Evolutionary conservation across 495 filamentous ascomycete genomes (phyloP), one percentile per base, ranked within the genome.

Genomic region (Neurospora intermedia): DNA sequence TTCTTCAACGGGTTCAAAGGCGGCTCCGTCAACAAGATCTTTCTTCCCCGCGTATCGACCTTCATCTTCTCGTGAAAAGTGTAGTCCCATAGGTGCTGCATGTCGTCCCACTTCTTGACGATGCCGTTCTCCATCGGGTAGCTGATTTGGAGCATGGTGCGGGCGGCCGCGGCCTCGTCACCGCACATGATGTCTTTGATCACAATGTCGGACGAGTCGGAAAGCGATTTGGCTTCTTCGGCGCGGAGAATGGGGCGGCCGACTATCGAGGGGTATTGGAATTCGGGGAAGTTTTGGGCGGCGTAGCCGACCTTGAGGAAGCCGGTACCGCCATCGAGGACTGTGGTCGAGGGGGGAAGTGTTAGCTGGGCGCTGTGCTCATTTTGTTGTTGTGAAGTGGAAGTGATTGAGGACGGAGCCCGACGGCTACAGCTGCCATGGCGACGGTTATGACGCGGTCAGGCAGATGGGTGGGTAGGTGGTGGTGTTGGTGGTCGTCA

Each of bases 111-210:
- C 77, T 91, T 93, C 88, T 98, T 98, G 71, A 99, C 92, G 76
- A 99, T 97, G 78, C 96, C 96, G 83, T 98, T 98, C 81, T 98
- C 96, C 96, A 99, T 99, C 77, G 96, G 96, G 82, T 98, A 98
- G 80, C 89, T 94, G 77, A 99, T 96, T 80, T 99, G 96, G 70
- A 99, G 89, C 93, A 97, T 96, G 72, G 93, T 95, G 76, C 96
- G 89, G 75, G 95, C 96, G 39, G 93, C 94, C 13, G 96, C 94
- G 39, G 96, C 96, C 84, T 99, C 96, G 85, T 99, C 96, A 76
- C 96, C 96, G 85, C 94, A 97, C 96, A 99, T 99, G 78, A 99
- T 98, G 87, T 99, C 96, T 87, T 98, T 98, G 80, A 99, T 93
- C 9, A 81, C 77, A 11, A 66, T 13, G 9, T 66, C 23, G 27